These are phyloP conservation scores for Ustilago esculenta DNA, from an alignment of 1,284 basidiomycete genomes.

Conservation along the genomic window DNA sequence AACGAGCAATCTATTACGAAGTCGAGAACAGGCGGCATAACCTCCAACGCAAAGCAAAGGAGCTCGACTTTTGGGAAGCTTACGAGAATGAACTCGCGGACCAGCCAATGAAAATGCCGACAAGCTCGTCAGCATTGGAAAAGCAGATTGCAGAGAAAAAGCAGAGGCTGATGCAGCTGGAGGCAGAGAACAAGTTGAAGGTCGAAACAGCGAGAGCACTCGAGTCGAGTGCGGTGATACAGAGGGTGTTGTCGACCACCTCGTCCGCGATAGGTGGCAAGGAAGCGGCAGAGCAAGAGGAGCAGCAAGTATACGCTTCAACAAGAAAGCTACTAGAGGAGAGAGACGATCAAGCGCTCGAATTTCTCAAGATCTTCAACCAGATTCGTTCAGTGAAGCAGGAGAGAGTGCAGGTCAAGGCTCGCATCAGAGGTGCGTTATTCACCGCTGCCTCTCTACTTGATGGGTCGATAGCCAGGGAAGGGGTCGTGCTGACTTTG, in stretches of 20 bases:
- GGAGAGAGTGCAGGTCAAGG: slow-evolving; percentile 25
- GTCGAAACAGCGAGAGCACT: slow-evolving; percentile 31
- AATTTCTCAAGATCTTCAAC: slow-evolving; percentile 36
- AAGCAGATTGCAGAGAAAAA: slow-evolving; percentile 35
- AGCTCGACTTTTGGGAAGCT: slow-evolving; percentile 48
- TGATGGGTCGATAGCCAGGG: too few species aligned
- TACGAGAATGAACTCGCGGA: slow-evolving; percentile 29
- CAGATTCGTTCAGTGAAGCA: slow-evolving; percentile 21
- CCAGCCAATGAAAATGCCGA: slow-evolving; percentile 32
- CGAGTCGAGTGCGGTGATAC: slow-evolving; percentile 29
- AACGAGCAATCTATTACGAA: slow-evolving; percentile 44
- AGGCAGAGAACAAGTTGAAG: slow-evolving; percentile 21
- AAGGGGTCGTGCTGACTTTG: too few species aligned
- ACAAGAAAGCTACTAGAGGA: slow-evolving; percentile 39
- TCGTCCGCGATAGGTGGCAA: slow-evolving; percentile 7
- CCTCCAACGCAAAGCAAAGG: slow-evolving; percentile 21
- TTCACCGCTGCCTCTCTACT: too few species aligned
- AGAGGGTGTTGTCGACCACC: slow-evolving; percentile 30
- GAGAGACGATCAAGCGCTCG: slow-evolving; percentile 44
- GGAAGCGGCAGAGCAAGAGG: not conserved
- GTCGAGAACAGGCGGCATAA: slow-evolving; percentile 21
- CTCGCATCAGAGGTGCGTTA: slow-evolving; percentile 25
- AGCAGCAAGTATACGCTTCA: slow-evolving; percentile 19
- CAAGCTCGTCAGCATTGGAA: slow-evolving; percentile 20
- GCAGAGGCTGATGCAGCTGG: slow-evolving; percentile 17